Base-by-base conservation (phyloP, 1,284 basidiomycete genomes). In the Ceratobasidium sp. region DNA sequence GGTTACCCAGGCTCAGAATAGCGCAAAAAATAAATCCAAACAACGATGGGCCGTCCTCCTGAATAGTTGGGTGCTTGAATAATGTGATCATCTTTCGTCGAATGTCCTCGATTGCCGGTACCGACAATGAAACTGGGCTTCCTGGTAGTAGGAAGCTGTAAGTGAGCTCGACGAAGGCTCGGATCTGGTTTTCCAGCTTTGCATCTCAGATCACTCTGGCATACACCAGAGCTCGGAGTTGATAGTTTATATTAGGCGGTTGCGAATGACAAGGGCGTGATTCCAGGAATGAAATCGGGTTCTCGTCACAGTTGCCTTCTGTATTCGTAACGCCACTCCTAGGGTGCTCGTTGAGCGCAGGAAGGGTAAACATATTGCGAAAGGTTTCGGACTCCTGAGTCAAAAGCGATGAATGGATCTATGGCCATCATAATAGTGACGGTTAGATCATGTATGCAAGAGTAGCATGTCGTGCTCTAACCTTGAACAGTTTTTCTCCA, bases 401-500 rank as follows among this genome's bases (percentile, higher is more conserved):
- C 6, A 63, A 44, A n/a, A 63, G 44, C 6, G 60, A 63, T 7
- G 60, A 44, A 9, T 63, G 60, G 14, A 63, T 6, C 60, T 60
- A 60, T 2, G 6, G 17, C 1, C 15, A 2, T n/a, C n/a, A 44
- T 63, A 11, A 63, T n/a, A 45, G 7, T n/a, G 2, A 24, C 8
- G 2, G 27, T n/a, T n/a, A n/a, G 27, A 45, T 33, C 15, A 7
- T 19, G 27, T 22, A 31, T 31, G 47, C 17, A n/a, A 9, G 6
- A n/a, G 14, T 45, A 24, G 11, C 11, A 33, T 11, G 36, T 4
- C 36, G 6, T n/a, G 7, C 14, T 17, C 60, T 5, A 24, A 72
- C 69, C 57, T 72, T 72, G 57, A 72, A 72, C 31, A 72, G 15
- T 15, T 17, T 47, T 9, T 7, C 22, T 41, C 60, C 69, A 19